Evolutionary conservation across 768 basidiomycete genomes (phyloP), one percentile per base, ranked within the genome.

Genomic region (Panellus pusillus): DNA sequence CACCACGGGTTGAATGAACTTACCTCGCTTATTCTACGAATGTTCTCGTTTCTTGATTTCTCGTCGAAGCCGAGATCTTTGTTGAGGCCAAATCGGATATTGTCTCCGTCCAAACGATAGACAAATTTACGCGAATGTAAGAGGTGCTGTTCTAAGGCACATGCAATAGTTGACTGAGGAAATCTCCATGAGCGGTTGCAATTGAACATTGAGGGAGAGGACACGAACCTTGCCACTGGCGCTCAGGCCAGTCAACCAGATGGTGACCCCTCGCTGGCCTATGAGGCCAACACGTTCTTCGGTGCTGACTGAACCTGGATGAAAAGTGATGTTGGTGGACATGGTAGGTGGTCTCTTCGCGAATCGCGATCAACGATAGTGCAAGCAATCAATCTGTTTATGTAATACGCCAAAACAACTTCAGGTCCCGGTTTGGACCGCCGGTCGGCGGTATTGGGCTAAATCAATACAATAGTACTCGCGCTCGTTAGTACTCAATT

Each of bases 181-280:
- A 36, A 36, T 36, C 8, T 32, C 39, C 24, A 4, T 6, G 35
- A 18, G n/a, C n/a, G n/a, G n/a, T 1, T 14, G 44, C 39, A 12
- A 46, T 20, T 36, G n/a, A 19, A 18, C 50, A 14, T 49, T 43
- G 28, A 27, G 20, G 17, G 18, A 15, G 27, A 47, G 29, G 11
- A 47, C 24, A 24, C 74, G 48, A 38, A 92, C 94, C 83, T 97
- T 98, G 46, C 95, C 95, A 66, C 91, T 93, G 7, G 90, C 95
- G 64, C 92, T 94, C 15, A 98, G 82, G 6, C 97, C 97, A 7
- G 97, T 99, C 54, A 99, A 72, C 97, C 97, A 99, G 67, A 98
- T 82, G 0, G 96, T 98, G 5, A 87, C 81, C 18, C 96, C 96
- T 59, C 80, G 87, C 68, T 98, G 96, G 17, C 79, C 73, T 15